Conservation (phyloP, 2,329 filamentous ascomycete genomes). For the Fusarium cyanostomum region DNA sequence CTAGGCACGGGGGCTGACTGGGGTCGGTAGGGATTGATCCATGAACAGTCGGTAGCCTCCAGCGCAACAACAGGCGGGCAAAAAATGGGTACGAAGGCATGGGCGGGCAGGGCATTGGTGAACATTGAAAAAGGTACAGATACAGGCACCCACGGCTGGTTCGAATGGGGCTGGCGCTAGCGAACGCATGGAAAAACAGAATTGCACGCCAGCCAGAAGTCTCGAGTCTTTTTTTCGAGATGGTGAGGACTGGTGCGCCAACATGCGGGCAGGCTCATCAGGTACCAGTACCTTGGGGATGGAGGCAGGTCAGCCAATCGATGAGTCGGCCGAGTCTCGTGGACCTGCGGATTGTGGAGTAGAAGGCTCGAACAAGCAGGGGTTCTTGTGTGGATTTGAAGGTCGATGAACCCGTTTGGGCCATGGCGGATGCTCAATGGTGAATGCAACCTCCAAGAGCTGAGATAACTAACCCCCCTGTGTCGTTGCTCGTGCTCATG, state of each 20-base stretch:
- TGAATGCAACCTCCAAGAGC: constrained; percentile 34
- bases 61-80: not conserved
- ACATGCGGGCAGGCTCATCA: constrained; percentile 14
- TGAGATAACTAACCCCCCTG: constrained; percentile 29
- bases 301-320: constrained; percentile 36
- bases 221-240: constrained; percentile 16
- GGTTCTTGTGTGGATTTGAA: constrained; percentile 36
- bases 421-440: constrained; percentile 32
- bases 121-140: constrained; percentile 1
- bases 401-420: constrained; percentile 39
- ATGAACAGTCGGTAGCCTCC: constrained; percentile 8
- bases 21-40: constrained; percentile 19
- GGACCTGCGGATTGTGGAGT: constrained; percentile 41
- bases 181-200: constrained; percentile 39
- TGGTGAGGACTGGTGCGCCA: constrained; percentile 14
- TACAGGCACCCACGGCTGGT: constrained; percentile 27
- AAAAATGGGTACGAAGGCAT: constrained; percentile 10
- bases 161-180: constrained; percentile 39
- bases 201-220: constrained; percentile 15
- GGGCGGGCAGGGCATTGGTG: not conserved
- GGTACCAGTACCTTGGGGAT: constrained; percentile 40
- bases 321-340: constrained; percentile 37
- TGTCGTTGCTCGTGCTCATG: constrained; percentile 15
- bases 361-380: constrained; percentile 39
- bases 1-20: constrained; percentile 40